Base-by-base conservation (phyloP, 345 rosid genomes). In the Cardamine occulta region DNA sequence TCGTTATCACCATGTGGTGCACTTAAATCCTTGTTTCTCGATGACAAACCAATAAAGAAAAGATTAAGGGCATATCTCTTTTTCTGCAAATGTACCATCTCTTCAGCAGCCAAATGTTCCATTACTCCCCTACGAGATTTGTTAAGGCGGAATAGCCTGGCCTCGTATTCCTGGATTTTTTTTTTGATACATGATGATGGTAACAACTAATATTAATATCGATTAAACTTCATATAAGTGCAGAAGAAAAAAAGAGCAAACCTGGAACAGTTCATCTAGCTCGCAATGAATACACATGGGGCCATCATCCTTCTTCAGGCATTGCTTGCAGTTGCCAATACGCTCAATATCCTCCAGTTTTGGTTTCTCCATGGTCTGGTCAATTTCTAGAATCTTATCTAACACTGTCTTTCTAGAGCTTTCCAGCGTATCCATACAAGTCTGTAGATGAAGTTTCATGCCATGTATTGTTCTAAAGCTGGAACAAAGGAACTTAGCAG, bases 61-160 rank as follows among this genome's bases (percentile, higher is more conserved):
- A 86, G 97, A 72, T 94, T 90, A 49, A 78, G 90, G 2, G 89
- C 96, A 77, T 90, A 86, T 73, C 77, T 88, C 85, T 88, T 91
- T 74, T 91, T 90, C 81, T 81, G 90, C 70, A 87, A 74, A 80
- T 83, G 83, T 68, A 89, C 83, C 17, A 90, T 85, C 85, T 91
- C 97, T 85, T 94, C 97, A 42, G 94, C 96, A 70, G 91, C 90
- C 57, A 90, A 93, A 75, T 87, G 85, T 76, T 82, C 81, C 80
- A 88, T 78, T 72, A 83, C 73, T 70, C 84, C 98, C 76, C 89
- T 86, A 78, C 83, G 85, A 63, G 84, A 81, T 84, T 88, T 88
- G 64, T 84, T 82, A 21, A 89, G 90, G 66, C 89, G 89, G 79
- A 94, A 94, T 37, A 94, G 86, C 85, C 97, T 88, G 54, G 98